Percentiles rank a stretch among this genome's conserved stretches.
Conservation (phyloP, 495 filamentous ascomycete species). For the Halenospora varia region DNA sequence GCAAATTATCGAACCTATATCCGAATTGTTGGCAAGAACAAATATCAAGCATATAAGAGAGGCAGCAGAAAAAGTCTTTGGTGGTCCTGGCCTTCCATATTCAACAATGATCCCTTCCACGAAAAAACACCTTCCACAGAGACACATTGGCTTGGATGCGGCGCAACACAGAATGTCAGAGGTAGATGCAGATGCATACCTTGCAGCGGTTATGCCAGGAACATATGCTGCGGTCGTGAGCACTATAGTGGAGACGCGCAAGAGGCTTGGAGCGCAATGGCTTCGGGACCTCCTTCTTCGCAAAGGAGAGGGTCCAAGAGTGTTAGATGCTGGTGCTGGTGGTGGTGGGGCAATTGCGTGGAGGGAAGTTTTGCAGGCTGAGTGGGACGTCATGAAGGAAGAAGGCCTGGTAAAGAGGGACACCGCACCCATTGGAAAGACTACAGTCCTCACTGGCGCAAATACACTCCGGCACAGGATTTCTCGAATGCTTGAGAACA, state of each 20-base stretch:
- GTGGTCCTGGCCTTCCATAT: conserved; percentile 68
- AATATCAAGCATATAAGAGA: conserved; percentile 69
- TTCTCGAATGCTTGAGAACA: conserved; percentile 76
- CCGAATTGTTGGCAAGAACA: conserved; percentile 57
- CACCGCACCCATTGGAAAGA: conserved; percentile 39
- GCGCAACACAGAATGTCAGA: conserved; percentile 69
- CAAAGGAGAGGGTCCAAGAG: conserved; percentile 58
- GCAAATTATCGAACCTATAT: conserved; percentile 63
- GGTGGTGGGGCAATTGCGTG: conserved; percentile 84
- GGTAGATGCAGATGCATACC: conserved; percentile 82
- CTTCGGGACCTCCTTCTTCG: conserved; percentile 61
- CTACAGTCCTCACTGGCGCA: conserved; percentile 46
- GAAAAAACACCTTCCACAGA: conserved; percentile 51
- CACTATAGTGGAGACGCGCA: conserved; percentile 76
- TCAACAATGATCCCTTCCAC: conserved; percentile 56
- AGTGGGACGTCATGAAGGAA: conserved; percentile 65
- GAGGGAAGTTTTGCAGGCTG: conserved; percentile 74
- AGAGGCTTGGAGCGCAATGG: conserved; percentile 80
- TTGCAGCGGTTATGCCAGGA: conserved; percentile 75
- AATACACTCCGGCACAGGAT: conserved; percentile 65
- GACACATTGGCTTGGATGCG: conserved; percentile 64
- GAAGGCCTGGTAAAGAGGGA: conserved; percentile 36
- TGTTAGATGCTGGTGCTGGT: conserved; percentile 82
- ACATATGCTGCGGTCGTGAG: conserved; percentile 72
- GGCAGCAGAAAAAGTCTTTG: conserved; percentile 65